Evolutionary conservation across 2,329 filamentous ascomycete species (phyloP), one percentile per base, ranked within the genome.

Genomic region (Venturia effusa): DNA sequence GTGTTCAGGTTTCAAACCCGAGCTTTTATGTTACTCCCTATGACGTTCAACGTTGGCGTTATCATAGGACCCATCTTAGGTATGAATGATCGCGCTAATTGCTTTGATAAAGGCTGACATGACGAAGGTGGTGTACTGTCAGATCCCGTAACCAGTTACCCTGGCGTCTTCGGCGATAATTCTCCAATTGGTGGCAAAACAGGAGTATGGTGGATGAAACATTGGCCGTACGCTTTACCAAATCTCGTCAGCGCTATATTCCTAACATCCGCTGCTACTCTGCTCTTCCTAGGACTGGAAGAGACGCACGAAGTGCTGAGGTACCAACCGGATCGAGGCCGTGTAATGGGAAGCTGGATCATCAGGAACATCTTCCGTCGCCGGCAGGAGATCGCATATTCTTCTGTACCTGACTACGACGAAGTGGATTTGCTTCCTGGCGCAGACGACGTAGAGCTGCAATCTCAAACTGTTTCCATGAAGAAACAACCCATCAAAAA

Each of bases 171-270:
- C 69, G 86, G 85, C 0, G 79, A 83, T 3, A 80, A 78, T 0
- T 84, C 84, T 0, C 66, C 79, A 0, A 71, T 88, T 39, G 83
- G 83, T 0, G 83, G 83, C 0, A 75, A 81, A 63, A 66, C 79
- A 59, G 85, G 84, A 0, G 85, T 86, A 1, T 74, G 79, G 66
- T 89, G 88, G 85, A 84, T 88, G 78, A 77, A 75, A 24, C 74
- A 76, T 61, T 90, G 84, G 73, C 88, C 88, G 0, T 90, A 87
- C 74, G 86, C 86, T 1, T 75, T 90, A 45, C 88, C 88, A 0
- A 89, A 88, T 69, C 73, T 90, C 0, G 76, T 89, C 61, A 89
- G 85, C 69, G 84, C 84, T 1, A 66, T 80, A 0, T 85, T 88
- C 64, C 79, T 90, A 13, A 72, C 83, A 3, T 69, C 77, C 1